Evolutionary conservation across 192 early-diverging fungal genomes (phyloP).

Genomic region (Lobosporangium transversale): DNA sequence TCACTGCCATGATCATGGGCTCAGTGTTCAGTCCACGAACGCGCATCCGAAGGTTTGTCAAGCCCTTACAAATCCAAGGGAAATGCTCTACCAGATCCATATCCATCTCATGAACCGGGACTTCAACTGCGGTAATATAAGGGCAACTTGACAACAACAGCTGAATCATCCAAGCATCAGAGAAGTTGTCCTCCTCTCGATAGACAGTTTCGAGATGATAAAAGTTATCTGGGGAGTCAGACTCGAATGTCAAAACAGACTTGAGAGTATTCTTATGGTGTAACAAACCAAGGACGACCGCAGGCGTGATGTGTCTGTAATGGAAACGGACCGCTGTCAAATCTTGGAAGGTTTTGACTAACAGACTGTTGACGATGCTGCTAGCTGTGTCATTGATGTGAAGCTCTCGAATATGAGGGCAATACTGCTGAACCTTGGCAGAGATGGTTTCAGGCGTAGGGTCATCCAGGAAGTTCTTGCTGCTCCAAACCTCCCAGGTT

Average conservation of each 20-base stretch:
- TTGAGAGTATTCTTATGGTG: neutral
- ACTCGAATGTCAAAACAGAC: neutral
- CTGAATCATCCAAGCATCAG: neutral
- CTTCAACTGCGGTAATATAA: neutral
- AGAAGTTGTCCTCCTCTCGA: neutral
- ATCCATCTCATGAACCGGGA: neutral
- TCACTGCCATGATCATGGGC: neutral
- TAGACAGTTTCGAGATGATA: neutral
- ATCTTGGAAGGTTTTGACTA: neutral
- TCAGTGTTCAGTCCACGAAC: neutral
- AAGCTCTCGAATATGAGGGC: neutral
- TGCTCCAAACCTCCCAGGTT: neutral
- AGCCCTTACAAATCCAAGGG: neutral
- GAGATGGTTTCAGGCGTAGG: neutral
- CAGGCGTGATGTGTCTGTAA: neutral
- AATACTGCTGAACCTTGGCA: neutral
- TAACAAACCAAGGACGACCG: neutral
- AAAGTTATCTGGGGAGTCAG: neutral
- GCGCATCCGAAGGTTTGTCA: neutral
- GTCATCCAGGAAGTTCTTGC: neutral
- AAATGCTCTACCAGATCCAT: neutral
- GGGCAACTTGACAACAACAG: neutral
- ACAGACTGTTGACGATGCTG: neutral
- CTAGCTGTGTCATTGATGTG: neutral
- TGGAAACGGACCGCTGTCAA: neutral